A percentile compares a stretch with the other conserved stretches of the same genome.
These are phyloP conservation scores for Hymenoscyphus fructigenus DNA, from an alignment of 2,329 filamentous ascomycete genomes.

Conservation along the genomic window DNA sequence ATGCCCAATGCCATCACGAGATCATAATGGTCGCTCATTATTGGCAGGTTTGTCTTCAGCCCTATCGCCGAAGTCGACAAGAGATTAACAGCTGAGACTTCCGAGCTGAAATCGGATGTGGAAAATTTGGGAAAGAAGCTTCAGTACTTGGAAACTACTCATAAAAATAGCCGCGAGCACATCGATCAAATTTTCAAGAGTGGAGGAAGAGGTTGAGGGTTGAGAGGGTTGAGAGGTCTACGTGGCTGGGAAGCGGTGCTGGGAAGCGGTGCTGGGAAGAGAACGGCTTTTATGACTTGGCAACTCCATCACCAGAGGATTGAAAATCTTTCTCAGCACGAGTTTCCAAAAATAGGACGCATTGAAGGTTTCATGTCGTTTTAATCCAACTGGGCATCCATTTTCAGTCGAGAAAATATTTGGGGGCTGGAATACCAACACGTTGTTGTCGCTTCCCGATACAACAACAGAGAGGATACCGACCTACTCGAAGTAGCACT, in stretches of 20 bases:
- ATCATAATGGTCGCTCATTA: constrained; percentile 15
- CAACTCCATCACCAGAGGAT: neutral
- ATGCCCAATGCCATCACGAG: constrained; percentile 20
- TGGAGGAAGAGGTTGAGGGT: constrained; percentile 33
- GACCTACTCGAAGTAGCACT: neutral
- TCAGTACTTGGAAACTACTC: constrained; percentile 90
- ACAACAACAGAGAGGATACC: neutral
- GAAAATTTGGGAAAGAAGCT: constrained; percentile 82
- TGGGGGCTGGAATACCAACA: neutral
- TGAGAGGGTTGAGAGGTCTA: constrained; percentile 1
- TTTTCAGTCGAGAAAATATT: neutral
- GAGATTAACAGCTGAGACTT: constrained; percentile 72
- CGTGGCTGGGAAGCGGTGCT: no score
- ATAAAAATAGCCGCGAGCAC: constrained; percentile 89
- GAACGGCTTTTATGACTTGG: neutral
- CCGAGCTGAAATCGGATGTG: constrained; percentile 74
- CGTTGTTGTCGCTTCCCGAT: neutral
- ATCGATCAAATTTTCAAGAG: constrained; percentile 82
- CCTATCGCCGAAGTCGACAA: constrained; percentile 71
- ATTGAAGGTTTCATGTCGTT: neutral
- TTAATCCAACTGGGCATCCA: neutral
- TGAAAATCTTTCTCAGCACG: neutral
- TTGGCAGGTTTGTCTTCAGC: constrained; percentile 78
- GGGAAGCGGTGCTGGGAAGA: constrained; percentile 8
- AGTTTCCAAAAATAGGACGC: constrained; percentile 4